These are phyloP conservation scores for Mercurialis annua DNA, from an alignment of 345 rosid genomes.

Conservation along the genomic window DNA sequence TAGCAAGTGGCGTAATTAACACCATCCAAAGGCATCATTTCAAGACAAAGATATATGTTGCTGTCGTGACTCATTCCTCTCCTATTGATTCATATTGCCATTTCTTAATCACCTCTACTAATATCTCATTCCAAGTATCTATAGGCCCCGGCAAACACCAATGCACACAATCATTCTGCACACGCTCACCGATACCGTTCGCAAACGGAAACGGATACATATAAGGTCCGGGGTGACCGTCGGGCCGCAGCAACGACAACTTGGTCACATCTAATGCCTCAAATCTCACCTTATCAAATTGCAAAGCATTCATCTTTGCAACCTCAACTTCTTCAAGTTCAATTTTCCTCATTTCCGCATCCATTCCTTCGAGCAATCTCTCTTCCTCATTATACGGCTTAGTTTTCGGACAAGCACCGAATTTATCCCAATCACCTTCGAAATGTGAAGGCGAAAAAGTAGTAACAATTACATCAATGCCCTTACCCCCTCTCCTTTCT, in stretches of 20 bases:
- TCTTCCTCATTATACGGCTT: slow-evolving; percentile 62
- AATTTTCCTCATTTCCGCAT: slow-evolving; percentile 59
- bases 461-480: slow-evolving; percentile 46
- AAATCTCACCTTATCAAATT: slow-evolving; percentile 35
- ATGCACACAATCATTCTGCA: slow-evolving; percentile 90
- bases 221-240: slow-evolving; percentile 93
- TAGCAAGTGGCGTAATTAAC: too few species aligned
- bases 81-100: slow-evolving; percentile 35
- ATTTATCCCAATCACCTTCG: slow-evolving; percentile 94
- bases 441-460: slow-evolving; percentile 91
- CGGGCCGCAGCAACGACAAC: slow-evolving; percentile 67
- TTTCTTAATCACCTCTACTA: slow-evolving; percentile 56
- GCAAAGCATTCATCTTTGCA: slow-evolving; percentile 35
- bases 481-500: slow-evolving; percentile 31
- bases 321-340: slow-evolving; percentile 61
- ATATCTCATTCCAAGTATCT: slow-evolving; percentile 89
- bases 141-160: slow-evolving; percentile 98
- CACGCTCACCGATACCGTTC: slow-evolving; percentile 61
- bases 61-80: slow-evolving; percentile 19
- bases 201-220: slow-evolving; percentile 78
- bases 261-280: slow-evolving; percentile 72
- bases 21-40: slow-evolving; percentile 1
- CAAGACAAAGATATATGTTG: background rate
- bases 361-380: slow-evolving; percentile 69
- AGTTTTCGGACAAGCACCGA: slow-evolving; percentile 80